phyloP scores from a whole-genome alignment of 208 protist species.

The Acanthamoeba castellanii region DNA sequence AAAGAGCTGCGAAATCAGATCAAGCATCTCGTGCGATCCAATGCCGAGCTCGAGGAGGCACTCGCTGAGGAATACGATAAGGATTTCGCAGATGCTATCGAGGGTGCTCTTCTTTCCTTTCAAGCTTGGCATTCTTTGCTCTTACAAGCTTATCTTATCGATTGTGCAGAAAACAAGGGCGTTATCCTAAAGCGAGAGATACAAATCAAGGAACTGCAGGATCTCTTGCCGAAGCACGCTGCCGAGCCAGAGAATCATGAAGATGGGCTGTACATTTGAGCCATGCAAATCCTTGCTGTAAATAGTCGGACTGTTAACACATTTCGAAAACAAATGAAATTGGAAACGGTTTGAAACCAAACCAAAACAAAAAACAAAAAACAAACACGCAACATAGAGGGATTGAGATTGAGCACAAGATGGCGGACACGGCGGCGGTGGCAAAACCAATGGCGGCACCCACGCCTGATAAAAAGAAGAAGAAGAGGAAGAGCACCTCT shows the following conservation, averaged over 20 bases:
- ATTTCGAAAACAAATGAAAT: no score
- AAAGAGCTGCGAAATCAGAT: slow-evolving; percentile 44
- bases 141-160: no score
- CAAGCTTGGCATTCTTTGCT: no score
- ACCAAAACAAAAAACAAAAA: neutral
- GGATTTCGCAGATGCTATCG: slow-evolving; percentile 58
- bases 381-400: neutral
- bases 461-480: slow-evolving; percentile 15
- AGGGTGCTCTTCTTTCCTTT: neutral
- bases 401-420: neutral
- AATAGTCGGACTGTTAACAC: neutral
- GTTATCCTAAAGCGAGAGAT: slow-evolving; percentile 14
- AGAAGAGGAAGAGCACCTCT: neutral
- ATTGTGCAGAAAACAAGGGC: slow-evolving; percentile 31
- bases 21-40: slow-evolving; percentile 28
- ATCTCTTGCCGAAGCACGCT: neutral
- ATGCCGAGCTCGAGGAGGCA: neutral
- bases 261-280: neutral
- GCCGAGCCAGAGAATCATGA: neutral
- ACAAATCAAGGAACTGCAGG: neutral
- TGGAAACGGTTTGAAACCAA: no score
- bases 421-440: slow-evolving; percentile 25
- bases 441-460: neutral
- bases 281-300: no score
- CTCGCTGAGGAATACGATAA: slow-evolving; percentile 17